Conservation (phyloP, 306 rosid genomes). For the Gynostemma pentaphyllum region DNA sequence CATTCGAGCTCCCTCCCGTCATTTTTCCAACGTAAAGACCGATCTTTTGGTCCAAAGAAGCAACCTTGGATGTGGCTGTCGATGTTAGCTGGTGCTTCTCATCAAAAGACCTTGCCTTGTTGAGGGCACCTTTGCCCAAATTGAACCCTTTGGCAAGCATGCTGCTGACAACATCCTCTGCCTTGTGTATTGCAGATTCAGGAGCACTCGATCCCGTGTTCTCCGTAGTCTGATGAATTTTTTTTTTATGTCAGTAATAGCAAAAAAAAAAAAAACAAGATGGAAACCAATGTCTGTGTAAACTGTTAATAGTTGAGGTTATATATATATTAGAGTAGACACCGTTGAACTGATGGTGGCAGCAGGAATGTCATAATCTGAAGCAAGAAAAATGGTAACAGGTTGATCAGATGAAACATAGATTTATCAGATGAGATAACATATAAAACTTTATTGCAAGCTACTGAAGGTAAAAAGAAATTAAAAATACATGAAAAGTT, state of each 20-base stretch:
- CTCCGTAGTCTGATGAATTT: constrained; percentile 22
- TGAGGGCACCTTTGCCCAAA: constrained; percentile 48
- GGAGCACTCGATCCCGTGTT: constrained; percentile 4
- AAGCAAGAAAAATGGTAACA: constrained; percentile 27
- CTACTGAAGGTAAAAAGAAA: too few species aligned
- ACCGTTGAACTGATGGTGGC: constrained; percentile 19
- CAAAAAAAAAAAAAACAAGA: too few species aligned
- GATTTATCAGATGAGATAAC: background rate
- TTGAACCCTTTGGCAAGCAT: constrained; percentile 48
- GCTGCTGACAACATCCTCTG: too few species aligned
- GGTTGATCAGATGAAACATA: constrained; percentile 21
- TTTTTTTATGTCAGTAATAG: too few species aligned
- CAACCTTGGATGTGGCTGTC: constrained; percentile 37
- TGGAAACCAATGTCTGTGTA: too few species aligned
- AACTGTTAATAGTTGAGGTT: too few species aligned
- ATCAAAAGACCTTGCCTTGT: constrained; percentile 39
- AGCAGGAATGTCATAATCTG: constrained; percentile 29
- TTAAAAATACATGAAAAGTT: too few species aligned
- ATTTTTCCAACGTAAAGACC: too few species aligned
- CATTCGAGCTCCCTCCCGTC: too few species aligned
- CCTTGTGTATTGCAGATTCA: constrained; percentile 22
- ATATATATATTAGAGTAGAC: too few species aligned
- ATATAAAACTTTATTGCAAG: too few species aligned
- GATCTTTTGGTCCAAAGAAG: constrained; percentile 40
- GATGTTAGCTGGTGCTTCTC: constrained; percentile 41